phyloP scores from a whole-genome alignment of 2,329 filamentous ascomycete species.

The Penicillium olsonii region DNA sequence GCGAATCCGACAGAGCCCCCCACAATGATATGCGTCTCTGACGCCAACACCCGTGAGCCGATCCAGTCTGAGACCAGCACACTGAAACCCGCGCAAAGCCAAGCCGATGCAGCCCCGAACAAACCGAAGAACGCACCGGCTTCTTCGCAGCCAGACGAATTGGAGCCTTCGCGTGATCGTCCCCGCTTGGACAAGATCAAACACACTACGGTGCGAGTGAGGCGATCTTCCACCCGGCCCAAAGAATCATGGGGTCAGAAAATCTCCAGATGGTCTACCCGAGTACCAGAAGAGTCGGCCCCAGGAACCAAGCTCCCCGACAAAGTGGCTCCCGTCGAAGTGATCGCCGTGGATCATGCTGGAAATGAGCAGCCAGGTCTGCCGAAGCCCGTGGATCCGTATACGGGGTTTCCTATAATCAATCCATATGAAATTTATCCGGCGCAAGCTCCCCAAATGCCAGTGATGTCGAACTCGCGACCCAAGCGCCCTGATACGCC shows the following conservation, averaged over 20 bases:
- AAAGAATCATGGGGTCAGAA: too few species aligned
- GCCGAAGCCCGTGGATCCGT: neutral
- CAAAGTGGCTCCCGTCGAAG: neutral
- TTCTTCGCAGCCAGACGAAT: too few species aligned
- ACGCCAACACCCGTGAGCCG: neutral
- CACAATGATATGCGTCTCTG: neutral
- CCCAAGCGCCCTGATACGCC: neutral
- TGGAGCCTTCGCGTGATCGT: too few species aligned
- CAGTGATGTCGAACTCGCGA: neutral
- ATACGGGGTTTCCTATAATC: neutral
- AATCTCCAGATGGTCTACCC: too few species aligned
- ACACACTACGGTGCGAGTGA: too few species aligned
- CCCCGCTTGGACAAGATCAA: too few species aligned
- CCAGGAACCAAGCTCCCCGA: neutral
- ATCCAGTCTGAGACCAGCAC: neutral
- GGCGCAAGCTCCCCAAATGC: neutral
- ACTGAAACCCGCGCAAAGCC: too few species aligned
- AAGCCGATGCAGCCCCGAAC: too few species aligned
- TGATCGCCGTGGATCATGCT: neutral
- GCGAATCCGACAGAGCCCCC: neutral
- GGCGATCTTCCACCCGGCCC: too few species aligned
- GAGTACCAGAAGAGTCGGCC: too few species aligned
- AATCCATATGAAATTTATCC: neutral
- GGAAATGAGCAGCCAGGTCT: neutral
- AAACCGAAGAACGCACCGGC: too few species aligned